Evolutionary conservation across 768 basidiomycete genomes (phyloP), one percentile per base, ranked within the genome.

Genomic region (Trametes villosa): DNA sequence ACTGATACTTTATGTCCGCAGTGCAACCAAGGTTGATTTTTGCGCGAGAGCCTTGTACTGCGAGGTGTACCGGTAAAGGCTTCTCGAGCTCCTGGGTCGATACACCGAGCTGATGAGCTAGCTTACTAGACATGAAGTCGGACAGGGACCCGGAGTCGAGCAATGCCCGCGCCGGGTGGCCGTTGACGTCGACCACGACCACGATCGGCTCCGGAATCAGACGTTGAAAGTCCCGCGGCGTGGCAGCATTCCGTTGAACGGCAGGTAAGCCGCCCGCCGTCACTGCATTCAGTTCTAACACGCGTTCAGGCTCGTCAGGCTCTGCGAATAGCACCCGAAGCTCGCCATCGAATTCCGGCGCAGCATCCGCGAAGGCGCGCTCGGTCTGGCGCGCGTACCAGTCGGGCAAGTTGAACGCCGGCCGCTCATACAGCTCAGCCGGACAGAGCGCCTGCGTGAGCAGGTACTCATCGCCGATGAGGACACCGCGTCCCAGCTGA

Each of bases 41-140:
- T 34, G 33, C 33, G 33, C 33, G 74, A 0, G 40, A 41, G 7
- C 73, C 75, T 5, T 65, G 62, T 0, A 70, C 70, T 0, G 72
- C 72, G 0, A 76, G 40, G 27, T 75, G 71, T 0, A 73, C 30
- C 0, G 63, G 49, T 15, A 70, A 24, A 2, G 61, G 67, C 50
- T 67, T 67, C 41, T 50, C 58, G 13, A 67, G 49, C n/a, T 44
- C 29, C 3, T 22, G 9, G 2, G 27, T 4, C 34, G 36, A 6
- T 20, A 68, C 27, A 34, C 59, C 59, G 1, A 71, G 34, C 54
- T 70, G 62, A 36, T 67, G 53, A 2, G 58, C 65, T 9, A 62
- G 12, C 15, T 41, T 62, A 2, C 42, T 46, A 15, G 67, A 61
- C 50, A 66, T 62, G 50, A 64, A 68, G 22, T 68, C 67, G 1